Evolutionary conservation across 331 rosid genomes (phyloP).

Genomic region (Acacia concinna): DNA sequence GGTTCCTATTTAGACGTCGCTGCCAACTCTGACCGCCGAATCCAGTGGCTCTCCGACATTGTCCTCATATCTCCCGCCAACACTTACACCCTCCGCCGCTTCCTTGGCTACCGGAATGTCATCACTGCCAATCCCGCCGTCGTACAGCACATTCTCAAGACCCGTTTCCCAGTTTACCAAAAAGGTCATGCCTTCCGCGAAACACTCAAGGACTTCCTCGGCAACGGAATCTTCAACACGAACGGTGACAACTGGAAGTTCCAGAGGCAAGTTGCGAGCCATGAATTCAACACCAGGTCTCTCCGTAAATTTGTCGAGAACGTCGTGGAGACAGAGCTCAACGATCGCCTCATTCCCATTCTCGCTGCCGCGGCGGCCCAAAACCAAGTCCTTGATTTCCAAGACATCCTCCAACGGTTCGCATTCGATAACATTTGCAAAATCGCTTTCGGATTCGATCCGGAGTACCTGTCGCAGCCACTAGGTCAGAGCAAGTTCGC

Average conservation of each 20-base stretch:
- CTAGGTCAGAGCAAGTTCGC: slow-evolving; percentile 46
- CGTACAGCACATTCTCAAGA: slow-evolving; percentile 37
- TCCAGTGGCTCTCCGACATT: slow-evolving; percentile 48
- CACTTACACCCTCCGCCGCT: slow-evolving; percentile 36
- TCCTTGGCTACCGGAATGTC: background rate
- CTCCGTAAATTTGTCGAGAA: slow-evolving; percentile 60
- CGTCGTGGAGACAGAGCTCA: slow-evolving; percentile 55
- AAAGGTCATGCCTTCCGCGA: slow-evolving; percentile 16
- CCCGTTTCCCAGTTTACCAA: slow-evolving; percentile 38
- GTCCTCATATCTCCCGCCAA: slow-evolving; percentile 35
- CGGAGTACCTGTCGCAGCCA: slow-evolving; percentile 43
- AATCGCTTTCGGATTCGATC: slow-evolving; percentile 64
- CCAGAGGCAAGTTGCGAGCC: slow-evolving; percentile 66
- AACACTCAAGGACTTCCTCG: slow-evolving; percentile 45
- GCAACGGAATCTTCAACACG: slow-evolving; percentile 60
- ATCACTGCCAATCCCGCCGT: slow-evolving; percentile 34
- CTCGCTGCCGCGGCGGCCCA: slow-evolving; percentile 35
- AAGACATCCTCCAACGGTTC: slow-evolving; percentile 71
- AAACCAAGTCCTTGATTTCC: slow-evolving; percentile 46
- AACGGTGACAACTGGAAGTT: slow-evolving; percentile 64
- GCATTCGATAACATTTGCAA: slow-evolving; percentile 67
- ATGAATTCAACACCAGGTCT: slow-evolving; percentile 72
- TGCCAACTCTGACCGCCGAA: slow-evolving; percentile 20
- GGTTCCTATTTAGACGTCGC: slow-evolving; percentile 8
- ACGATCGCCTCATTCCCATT: slow-evolving; percentile 52